Percentiles rank a stretch among this genome's conserved stretches.
These are phyloP conservation scores for Eucalyptus tenuipes DNA, from an alignment of 345 rosid species.

Conservation along the genomic window DNA sequence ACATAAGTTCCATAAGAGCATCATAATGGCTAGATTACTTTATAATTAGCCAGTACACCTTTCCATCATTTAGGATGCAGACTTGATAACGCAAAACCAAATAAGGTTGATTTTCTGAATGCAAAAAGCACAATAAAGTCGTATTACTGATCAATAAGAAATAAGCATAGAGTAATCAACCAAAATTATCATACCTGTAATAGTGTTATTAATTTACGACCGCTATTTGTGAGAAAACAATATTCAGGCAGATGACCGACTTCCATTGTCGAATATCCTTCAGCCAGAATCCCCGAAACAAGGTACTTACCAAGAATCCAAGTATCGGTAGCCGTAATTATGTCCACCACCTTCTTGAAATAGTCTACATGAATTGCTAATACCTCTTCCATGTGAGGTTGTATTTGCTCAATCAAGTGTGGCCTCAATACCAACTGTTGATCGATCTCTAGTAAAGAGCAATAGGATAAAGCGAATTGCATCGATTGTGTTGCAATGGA, in stretches of 20 bases:
- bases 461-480: slow-evolving; percentile 32
- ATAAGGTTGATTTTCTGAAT: neutral
- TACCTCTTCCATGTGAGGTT: slow-evolving; percentile 36
- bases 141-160: neutral
- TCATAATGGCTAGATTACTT: neutral
- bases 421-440: slow-evolving; percentile 24
- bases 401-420: slow-evolving; percentile 25
- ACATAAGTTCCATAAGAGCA: neutral
- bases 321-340: slow-evolving; percentile 33
- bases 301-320: slow-evolving; percentile 54
- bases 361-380: slow-evolving; percentile 28
- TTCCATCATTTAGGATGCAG: neutral
- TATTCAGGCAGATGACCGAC: slow-evolving; percentile 28
- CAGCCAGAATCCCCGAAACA: slow-evolving; percentile 24
- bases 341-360: slow-evolving; percentile 38
- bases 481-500: slow-evolving; percentile 30
- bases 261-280: slow-evolving; percentile 7
- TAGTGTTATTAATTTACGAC: slow-evolving; percentile 42
- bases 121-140: neutral
- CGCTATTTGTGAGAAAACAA: slow-evolving; percentile 49
- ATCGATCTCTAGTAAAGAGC: slow-evolving; percentile 26
- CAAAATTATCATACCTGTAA: slow-evolving; percentile 31
- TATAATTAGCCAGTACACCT: neutral
- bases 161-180: neutral
- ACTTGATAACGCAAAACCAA: neutral